Conservation (phyloP, 306 rosid genomes). For the Cicer yamashitae region DNA sequence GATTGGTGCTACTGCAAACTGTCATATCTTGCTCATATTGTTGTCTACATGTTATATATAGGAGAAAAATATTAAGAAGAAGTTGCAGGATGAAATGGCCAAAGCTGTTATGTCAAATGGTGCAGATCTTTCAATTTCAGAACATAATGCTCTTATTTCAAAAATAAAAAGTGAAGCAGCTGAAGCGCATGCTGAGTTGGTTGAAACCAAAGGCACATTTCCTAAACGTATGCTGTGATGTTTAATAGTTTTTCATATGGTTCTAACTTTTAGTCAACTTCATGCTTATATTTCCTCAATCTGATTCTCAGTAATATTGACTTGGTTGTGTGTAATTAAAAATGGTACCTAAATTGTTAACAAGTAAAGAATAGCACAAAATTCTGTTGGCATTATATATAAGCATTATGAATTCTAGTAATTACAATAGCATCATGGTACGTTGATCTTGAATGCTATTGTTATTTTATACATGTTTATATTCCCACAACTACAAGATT, state of each 20-base stretch:
- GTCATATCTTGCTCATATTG: neutral
- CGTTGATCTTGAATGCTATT: neutral
- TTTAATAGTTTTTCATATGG: slow-evolving; percentile 9
- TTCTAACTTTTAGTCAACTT: slow-evolving; percentile 7
- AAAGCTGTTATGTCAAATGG: slow-evolving; percentile 48
- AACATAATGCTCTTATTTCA: slow-evolving; percentile 45
- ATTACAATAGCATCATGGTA: neutral
- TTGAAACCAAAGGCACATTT: slow-evolving; percentile 51
- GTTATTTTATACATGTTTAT: neutral
- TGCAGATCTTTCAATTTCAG: slow-evolving; percentile 17
- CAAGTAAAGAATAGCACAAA: neutral
- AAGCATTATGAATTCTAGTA: neutral
- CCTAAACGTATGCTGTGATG: slow-evolving; percentile 57
- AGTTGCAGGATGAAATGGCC: slow-evolving; percentile 48
- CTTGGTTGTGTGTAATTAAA: slow-evolving; percentile 1
- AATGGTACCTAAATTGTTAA: neutral
- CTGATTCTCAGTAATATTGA: slow-evolving; percentile 4
- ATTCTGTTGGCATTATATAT: neutral
- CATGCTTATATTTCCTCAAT: neutral
- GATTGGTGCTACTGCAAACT: neutral
- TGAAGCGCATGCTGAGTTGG: slow-evolving; percentile 61
- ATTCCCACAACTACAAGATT: too few species aligned
- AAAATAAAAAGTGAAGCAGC: slow-evolving; percentile 60
- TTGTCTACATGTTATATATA: slow-evolving; percentile 29
- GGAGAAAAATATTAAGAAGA: slow-evolving; percentile 44